Conservation (phyloP, 2,329 filamentous ascomycete species). For the Xylaria sp. region DNA sequence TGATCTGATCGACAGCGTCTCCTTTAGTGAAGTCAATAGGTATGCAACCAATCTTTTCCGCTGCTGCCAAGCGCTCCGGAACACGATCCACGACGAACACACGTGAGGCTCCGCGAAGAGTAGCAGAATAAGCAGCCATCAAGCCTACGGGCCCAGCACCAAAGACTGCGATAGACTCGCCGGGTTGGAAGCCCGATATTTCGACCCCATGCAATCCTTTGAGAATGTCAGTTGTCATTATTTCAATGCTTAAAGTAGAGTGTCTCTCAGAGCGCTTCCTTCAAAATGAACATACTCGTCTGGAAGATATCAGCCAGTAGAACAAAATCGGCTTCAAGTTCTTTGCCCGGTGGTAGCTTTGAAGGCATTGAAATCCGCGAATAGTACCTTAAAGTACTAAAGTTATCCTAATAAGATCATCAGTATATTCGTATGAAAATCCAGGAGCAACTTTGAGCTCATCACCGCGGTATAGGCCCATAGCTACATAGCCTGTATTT, state of each 20-base stretch:
- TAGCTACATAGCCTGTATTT: conserved; percentile 19
- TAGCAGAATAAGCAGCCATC: conserved; percentile 49
- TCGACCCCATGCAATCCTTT: conserved; percentile 26
- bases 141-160: conserved; percentile 53
- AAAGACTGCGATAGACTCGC: conserved; percentile 48
- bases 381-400: conserved; percentile 26
- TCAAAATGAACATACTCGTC: conserved; percentile 7
- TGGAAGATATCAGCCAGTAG: conserved; percentile 30
- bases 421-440: background rate
- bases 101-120: conserved; percentile 48
- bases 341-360: conserved; percentile 24
- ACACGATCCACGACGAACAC: conserved; percentile 51
- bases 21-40: conserved; percentile 49
- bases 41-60: conserved; percentile 49
- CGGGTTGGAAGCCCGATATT: conserved; percentile 22
- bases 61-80: conserved; percentile 43
- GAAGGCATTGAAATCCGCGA: conserved; percentile 29
- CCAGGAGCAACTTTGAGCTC: background rate
- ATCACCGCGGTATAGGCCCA: conserved; percentile 25
- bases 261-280: too few species aligned
- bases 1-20: conserved; percentile 49
- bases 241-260: background rate
- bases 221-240: background rate
- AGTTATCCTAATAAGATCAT: conserved; percentile 8
- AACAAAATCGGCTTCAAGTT: conserved; percentile 23